A percentile compares a stretch with the other conserved stretches of the same genome.
Evolutionary conservation across 108 stramenopile genomes (phyloP).

Genomic region (Licmophora abbreviata): DNA sequence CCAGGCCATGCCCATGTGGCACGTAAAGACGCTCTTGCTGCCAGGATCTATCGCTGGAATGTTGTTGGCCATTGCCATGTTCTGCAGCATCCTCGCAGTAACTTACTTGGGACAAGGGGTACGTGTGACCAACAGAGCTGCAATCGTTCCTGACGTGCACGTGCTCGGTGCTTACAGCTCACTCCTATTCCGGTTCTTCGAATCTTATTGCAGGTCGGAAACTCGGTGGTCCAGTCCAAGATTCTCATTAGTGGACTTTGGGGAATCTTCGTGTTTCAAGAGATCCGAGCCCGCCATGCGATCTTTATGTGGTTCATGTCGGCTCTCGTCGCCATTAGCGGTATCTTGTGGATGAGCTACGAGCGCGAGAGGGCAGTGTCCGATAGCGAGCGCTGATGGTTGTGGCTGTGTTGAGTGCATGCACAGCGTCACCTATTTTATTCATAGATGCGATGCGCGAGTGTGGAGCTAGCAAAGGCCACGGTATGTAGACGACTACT

Average conservation of each 20-base stretch:
- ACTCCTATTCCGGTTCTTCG: no score
- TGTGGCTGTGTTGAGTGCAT: no score
- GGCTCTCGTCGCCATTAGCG: constrained; percentile 45
- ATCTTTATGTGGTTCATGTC: constrained; percentile 62
- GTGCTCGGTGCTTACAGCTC: no score
- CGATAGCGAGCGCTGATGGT: no score
- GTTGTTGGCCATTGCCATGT: constrained; percentile 59
- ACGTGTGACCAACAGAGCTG: no score
- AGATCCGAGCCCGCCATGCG: constrained; percentile 36
- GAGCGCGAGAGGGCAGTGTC: no score
- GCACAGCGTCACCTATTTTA: no score
- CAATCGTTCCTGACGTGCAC: no score
- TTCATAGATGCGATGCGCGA: no score
- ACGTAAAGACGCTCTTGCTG: constrained; percentile 43
- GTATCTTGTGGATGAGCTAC: constrained; percentile 64
- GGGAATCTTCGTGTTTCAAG: constrained; percentile 77
- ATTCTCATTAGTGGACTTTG: constrained; percentile 54
- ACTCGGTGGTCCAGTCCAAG: constrained; percentile 34
- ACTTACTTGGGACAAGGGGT: constrained; percentile 77
- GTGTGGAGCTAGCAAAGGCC: no score
- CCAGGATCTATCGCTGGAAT: constrained; percentile 38
- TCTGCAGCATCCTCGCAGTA: constrained; percentile 60
- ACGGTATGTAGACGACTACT: no score
- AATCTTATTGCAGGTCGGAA: no score
- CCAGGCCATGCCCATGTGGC: constrained; percentile 36